A percentile compares a stretch with the other conserved stretches of the same genome.
phyloP scores from a whole-genome alignment of 169 alveolate genomes.

The Cryptosporidium xiaoi region DNA sequence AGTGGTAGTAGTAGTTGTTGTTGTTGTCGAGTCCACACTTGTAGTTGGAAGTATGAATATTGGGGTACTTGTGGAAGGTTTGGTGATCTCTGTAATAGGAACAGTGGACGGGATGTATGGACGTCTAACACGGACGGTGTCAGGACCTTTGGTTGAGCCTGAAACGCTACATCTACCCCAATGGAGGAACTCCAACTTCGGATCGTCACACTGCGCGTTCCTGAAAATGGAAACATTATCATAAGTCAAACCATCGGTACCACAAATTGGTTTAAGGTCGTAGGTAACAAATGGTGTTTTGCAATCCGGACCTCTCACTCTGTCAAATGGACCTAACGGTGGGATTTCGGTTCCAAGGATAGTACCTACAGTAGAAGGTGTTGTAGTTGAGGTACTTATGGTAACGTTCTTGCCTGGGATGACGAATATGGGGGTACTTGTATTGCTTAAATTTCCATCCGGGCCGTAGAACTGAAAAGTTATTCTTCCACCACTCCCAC shows the following conservation, averaged over 20 bases:
- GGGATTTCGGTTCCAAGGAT: constrained; percentile 4
- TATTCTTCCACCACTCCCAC: too few relatives aligned
- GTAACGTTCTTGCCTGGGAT: background rate
- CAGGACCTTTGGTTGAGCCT: too few relatives aligned
- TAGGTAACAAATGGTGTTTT: constrained; percentile 41
- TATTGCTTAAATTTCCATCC: too few relatives aligned
- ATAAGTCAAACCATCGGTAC: constrained; percentile 39
- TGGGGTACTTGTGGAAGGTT: too few relatives aligned
- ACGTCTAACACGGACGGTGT: too few relatives aligned
- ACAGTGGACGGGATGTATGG: too few relatives aligned
- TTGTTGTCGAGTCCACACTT: background rate
- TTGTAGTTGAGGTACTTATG: background rate
- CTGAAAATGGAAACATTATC: constrained; percentile 33
- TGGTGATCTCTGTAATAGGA: too few relatives aligned
- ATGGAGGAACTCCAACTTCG: background rate
- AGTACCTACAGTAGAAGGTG: constrained; percentile 5
- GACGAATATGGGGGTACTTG: background rate
- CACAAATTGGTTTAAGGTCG: constrained; percentile 46
- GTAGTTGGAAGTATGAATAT: too few relatives aligned
- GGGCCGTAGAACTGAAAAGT: too few relatives aligned
- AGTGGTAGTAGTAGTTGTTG: constrained; percentile 6
- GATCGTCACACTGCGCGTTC: constrained; percentile 58
- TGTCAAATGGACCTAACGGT: constrained; percentile 49
- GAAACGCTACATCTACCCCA: constrained; percentile 19
- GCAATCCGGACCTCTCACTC: constrained; percentile 64